Evolutionary conservation across 192 early-diverging fungal genomes (phyloP), one percentile per base, ranked within the genome.

Genomic region (Coemansia sp.): DNA sequence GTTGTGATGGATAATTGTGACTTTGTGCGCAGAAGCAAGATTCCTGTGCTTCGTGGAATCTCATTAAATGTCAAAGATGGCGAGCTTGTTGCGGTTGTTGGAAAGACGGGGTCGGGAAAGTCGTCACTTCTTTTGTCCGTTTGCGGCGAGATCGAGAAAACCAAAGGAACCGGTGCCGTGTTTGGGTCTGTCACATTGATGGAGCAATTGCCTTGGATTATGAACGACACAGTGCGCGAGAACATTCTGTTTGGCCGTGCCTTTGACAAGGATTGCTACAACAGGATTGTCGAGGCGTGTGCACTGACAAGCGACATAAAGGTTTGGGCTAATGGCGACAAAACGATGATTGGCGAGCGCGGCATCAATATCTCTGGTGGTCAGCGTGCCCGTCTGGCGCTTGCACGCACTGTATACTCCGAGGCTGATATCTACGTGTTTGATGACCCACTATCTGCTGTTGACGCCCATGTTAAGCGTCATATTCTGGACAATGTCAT

Each of bases 161-260:
- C 61, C 0, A 32, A 43, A 11, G 86, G 86, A 0, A 13, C 71
- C 1, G 81, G 83, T 5, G 41, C 63, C 2, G 60, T 72, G 7
- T 15, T 32, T 43, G 79, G 79, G 0, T 45, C 37, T 0, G 56
- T 81, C 26, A 74, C 70, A 5, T 70, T 73, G n/a, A 15, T 73
- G n/a, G 68, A 67, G 50, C 79, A 81, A 38, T 19, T 56, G 1
- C 32, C 32, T 32, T 32, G 76, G 16, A 86, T 87, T 15, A 70
- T 75, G 65, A 74, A 80, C 58, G 69, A 70, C 26, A 89, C 91
- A 1, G 71, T 94, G 15, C 84, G 86, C 18, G 88, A 88, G 9
- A 95, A 94, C 65, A 88, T 94, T 78, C 52, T 93, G 26, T 94
- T 95, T 80, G 92, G 93, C 0, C 85, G 81, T 7, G 56, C 70